phyloP scores from a whole-genome alignment of 176 grass and related monocot species.

The Triticum urartu region DNA sequence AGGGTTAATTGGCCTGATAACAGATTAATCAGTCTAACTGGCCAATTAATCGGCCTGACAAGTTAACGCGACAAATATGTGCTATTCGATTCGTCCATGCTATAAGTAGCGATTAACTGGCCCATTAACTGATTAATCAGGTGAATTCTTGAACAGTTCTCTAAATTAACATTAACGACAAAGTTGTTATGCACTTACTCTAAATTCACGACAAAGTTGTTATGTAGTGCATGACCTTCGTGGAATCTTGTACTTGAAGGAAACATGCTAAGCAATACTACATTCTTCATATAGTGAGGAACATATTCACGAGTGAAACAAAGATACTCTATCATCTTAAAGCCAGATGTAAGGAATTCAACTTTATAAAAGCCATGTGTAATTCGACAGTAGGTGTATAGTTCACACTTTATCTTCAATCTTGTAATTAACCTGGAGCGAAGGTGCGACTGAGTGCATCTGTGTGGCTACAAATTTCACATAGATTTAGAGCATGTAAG shows the following conservation, averaged over 20 bases:
- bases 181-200: background rate
- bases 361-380: no score
- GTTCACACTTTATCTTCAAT: no score
- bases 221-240: constrained; percentile 13
- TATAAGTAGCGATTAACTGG: no score
- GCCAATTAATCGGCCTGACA: no score
- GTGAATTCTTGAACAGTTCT: background rate
- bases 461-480: background rate
- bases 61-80: no score
- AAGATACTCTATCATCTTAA: constrained; percentile 57
- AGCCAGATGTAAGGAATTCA: no score
- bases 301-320: constrained; percentile 71
- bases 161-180: background rate
- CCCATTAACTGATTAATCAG: no score
- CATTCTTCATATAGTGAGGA: constrained; percentile 49
- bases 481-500: background rate
- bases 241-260: constrained; percentile 50
- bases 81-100: no score
- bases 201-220: constrained; percentile 14
- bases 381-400: no score
- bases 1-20: no score
- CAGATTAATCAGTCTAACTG: no score
- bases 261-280: constrained; percentile 84
- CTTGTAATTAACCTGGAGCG: no score
- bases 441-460: background rate